These are phyloP conservation scores for Rhynchospora pubera DNA, from an alignment of 176 grass and related monocot species.

Conservation along the genomic window DNA sequence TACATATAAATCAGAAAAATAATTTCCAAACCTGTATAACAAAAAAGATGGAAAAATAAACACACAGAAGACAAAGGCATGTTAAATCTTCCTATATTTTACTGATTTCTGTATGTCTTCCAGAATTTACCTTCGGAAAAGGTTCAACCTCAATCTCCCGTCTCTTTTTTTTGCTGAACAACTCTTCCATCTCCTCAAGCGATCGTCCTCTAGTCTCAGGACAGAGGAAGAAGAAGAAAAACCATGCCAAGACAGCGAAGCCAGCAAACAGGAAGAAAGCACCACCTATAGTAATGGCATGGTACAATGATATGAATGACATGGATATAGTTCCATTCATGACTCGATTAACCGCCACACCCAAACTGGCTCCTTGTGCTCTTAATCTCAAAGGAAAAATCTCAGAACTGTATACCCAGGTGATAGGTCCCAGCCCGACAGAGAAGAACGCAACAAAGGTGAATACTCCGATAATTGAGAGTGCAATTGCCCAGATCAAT, in stretches of 20 bases:
- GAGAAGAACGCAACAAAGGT: slow-evolving; percentile 64
- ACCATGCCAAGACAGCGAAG: slow-evolving; percentile 43
- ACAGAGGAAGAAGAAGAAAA: slow-evolving; percentile 67
- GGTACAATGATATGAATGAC: slow-evolving; percentile 71
- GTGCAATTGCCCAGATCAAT: slow-evolving; percentile 18
- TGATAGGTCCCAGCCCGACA: slow-evolving; percentile 56
- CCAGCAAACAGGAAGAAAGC: slow-evolving; percentile 71
- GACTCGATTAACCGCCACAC: slow-evolving; percentile 57
- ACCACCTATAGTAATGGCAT: slow-evolving; percentile 54
- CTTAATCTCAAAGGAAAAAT: slow-evolving; percentile 69
- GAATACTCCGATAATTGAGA: slow-evolving; percentile 48
- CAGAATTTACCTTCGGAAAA: background rate
- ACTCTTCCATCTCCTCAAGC: slow-evolving; percentile 58
- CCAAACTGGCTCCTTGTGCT: slow-evolving; percentile 56
- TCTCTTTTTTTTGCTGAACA: slow-evolving; percentile 40
- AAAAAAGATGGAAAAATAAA: background rate
- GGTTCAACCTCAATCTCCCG: background rate
- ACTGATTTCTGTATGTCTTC: background rate
- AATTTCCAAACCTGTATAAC: background rate
- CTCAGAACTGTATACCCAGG: slow-evolving; percentile 95
- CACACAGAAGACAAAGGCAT: background rate
- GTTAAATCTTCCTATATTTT: background rate
- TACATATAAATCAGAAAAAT: background rate
- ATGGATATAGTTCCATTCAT: slow-evolving; percentile 62
- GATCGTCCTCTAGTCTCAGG: slow-evolving; percentile 66